These are phyloP conservation scores for Penicillium sp. DNA, from an alignment of 2,329 filamentous ascomycete genomes.

Conservation along the genomic window DNA sequence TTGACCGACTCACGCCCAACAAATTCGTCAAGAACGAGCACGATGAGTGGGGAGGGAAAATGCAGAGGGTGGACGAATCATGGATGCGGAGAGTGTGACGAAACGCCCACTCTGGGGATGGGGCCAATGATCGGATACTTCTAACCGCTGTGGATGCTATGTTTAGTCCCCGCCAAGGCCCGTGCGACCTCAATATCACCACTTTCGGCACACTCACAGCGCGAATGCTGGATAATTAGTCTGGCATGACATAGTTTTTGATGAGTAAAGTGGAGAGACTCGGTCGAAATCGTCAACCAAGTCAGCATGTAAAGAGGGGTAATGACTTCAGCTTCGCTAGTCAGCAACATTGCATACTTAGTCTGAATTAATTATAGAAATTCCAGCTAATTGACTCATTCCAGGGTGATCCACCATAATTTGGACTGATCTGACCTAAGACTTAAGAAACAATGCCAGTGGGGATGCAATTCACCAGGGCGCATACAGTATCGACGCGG, in stretches of 20 bases:
- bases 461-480: background rate
- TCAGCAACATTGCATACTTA: background rate
- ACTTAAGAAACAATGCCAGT: background rate
- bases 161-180: conserved; percentile 26
- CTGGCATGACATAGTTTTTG: background rate
- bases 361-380: conserved; percentile 3
- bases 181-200: conserved; percentile 15
- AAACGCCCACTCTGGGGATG: conserved; percentile 20
- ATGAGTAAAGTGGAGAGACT: too few relatives aligned
- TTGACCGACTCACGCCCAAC: conserved; percentile 11
- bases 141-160: conserved; percentile 32
- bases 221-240: conserved; percentile 3
- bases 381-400: background rate
- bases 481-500: background rate
- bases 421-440: background rate
- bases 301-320: background rate
- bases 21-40: conserved; percentile 10
- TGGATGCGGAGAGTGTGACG: conserved; percentile 18
- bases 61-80: conserved; percentile 15
- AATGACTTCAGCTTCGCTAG: background rate
- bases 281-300: background rate
- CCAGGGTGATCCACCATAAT: background rate
- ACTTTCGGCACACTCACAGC: conserved; percentile 1
- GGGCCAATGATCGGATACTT: conserved; percentile 21
- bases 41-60: background rate